A percentile compares a stretch with the other conserved stretches of the same genome.
phyloP scores from a whole-genome alignment of 108 stramenopile species.

The Skeletonema costatum region DNA sequence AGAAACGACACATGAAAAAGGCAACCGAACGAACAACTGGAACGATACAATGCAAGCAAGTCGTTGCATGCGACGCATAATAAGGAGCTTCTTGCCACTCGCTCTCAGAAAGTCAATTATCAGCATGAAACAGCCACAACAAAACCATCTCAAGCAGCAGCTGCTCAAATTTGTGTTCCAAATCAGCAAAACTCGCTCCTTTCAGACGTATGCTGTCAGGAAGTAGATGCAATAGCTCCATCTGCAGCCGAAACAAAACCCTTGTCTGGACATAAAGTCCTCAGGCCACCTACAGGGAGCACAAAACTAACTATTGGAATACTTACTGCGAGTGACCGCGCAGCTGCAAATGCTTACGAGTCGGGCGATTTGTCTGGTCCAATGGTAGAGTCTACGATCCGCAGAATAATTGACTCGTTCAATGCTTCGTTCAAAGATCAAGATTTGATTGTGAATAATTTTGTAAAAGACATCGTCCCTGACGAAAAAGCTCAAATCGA shows the following conservation, averaged over 20 bases:
- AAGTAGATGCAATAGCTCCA: conserved; percentile 44
- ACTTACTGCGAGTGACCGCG: conserved; percentile 89
- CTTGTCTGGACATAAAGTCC: background rate
- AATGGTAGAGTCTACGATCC: conserved; percentile 60
- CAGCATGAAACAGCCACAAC: background rate
- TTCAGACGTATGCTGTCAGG: conserved; percentile 91
- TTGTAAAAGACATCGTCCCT: conserved; percentile 66
- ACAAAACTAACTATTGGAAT: conserved; percentile 64
- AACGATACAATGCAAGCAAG: conserved; percentile 74
- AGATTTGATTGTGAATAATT: conserved; percentile 19
- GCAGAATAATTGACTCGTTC: conserved; percentile 22
- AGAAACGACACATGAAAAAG: conserved; percentile 73
- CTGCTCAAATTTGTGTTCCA: background rate
- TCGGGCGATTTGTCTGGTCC: conserved; percentile 89
- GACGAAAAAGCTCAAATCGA: conserved; percentile 78
- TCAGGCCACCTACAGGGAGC: conserved; percentile 35
- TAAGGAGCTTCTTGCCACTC: conserved; percentile 63
- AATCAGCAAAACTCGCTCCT: conserved; percentile 46
- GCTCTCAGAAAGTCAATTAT: conserved; percentile 14
- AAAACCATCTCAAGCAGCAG: conserved; percentile 4
- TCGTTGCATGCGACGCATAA: conserved; percentile 78
- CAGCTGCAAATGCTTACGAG: conserved; percentile 64
- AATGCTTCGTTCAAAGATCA: conserved; percentile 30
- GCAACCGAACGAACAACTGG: conserved; percentile 83
- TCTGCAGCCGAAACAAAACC: background rate